Evolutionary conservation across 495 filamentous ascomycete species (phyloP), one percentile per base, ranked within the genome.

Genomic region (Patellaria atrata): DNA sequence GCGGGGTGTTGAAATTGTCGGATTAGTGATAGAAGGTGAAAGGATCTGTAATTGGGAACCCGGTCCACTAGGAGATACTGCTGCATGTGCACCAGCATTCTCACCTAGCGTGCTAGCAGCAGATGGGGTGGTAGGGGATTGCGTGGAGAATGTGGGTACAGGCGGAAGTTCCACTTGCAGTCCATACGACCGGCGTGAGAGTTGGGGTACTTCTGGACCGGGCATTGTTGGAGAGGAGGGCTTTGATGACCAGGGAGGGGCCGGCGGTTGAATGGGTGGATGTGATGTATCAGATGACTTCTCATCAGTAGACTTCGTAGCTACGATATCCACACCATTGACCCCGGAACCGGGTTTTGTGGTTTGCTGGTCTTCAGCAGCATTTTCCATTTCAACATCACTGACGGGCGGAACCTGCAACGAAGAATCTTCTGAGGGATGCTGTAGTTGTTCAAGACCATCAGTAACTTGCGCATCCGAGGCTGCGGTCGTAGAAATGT

Each of bases 1-100:
- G n/a, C n/a, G n/a, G n/a, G 78, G 77, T 33, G 68, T 77, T 2
- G 73, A 67, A 12, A 60, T 60, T 10, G 65, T 62, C 1, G 56
- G 52, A 7, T 55, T 44, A 3, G 61, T 49, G 4, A 60, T 48
- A 1, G 64, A 48, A 26, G 60, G 52, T 9, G 60, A 54, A 38
- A 71, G 63, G 6, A 53, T 38, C n/a, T 57, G 41, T 4, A 39
- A 29, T 14, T 16, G 17, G 17, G 60, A 48, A 30, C 44, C 58
- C 24, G 60, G 52, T 27, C 57, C 56, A 74, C 25, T 73, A 71
- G 0, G 59, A 44, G 1, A 59, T 25, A 8, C 63, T 55, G 22
- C 21, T 32, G 11, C 35, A 24, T 3, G 39, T 40, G 8, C 18
- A 19, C 39, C 43, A 10, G 38, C 36, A 15, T 38, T 33, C n/a